A percentile compares a stretch with the other conserved stretches of the same genome.
Evolutionary conservation across 2,329 filamentous ascomycete genomes (phyloP).

Genomic region (Scolecobasidium constrictum): DNA sequence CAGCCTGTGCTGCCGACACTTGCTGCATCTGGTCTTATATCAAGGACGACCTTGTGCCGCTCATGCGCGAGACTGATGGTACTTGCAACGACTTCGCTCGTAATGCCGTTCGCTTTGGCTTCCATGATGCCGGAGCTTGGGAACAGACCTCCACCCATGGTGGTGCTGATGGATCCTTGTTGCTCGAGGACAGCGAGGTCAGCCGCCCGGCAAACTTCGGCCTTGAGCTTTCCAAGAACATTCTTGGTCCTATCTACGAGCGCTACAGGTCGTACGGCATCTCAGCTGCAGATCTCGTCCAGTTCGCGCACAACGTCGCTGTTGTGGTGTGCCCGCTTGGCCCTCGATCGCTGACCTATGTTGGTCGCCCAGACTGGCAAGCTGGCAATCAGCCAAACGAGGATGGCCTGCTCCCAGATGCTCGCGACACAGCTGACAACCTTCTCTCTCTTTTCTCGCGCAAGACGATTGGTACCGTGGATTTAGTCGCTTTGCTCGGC

Average conservation of each 20-base stretch:
- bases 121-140: slow-evolving; percentile 22
- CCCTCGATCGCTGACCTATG: slow-evolving; percentile 37
- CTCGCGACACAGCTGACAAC: slow-evolving; percentile 27
- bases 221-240: slow-evolving; percentile 22
- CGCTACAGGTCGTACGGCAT: slow-evolving; percentile 33
- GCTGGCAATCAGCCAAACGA: not conserved
- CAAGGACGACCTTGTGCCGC: slow-evolving; percentile 18
- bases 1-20: slow-evolving; percentile 22
- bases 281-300: slow-evolving; percentile 45
- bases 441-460: slow-evolving; percentile 37
- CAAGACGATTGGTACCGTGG: slow-evolving; percentile 40
- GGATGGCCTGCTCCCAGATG: slow-evolving; percentile 18
- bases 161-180: slow-evolving; percentile 31
- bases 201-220: slow-evolving; percentile 31
- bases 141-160: not conserved
- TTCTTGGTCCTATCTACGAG: slow-evolving; percentile 25
- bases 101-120: slow-evolving; percentile 20
- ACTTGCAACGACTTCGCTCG: slow-evolving; percentile 24
- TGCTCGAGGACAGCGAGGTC: slow-evolving; percentile 24
- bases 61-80: slow-evolving; percentile 17
- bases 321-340: slow-evolving; percentile 41
- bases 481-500: slow-evolving; percentile 44
- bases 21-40: slow-evolving; percentile 26
- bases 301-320: slow-evolving; percentile 36
- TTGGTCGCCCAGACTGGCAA: slow-evolving; percentile 9